Conservation (phyloP, 768 basidiomycete genomes). For the Tulasnella sp. region DNA sequence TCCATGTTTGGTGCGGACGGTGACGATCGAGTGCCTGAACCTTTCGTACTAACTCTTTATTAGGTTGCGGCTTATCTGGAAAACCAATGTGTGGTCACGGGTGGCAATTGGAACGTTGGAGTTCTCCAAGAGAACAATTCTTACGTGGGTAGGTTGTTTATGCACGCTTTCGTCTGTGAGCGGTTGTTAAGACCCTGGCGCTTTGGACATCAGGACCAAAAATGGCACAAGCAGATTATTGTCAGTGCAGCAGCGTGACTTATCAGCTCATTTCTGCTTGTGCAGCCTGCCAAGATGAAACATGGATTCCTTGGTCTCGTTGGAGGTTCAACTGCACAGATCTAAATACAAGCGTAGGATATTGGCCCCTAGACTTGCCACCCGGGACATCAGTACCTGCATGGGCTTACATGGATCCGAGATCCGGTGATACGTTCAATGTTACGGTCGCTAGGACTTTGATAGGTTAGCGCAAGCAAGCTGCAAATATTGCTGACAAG, state of each 20-base stretch:
- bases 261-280: constrained; percentile 48
- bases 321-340: constrained; percentile 24
- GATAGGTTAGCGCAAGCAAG: background rate
- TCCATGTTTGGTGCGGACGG: constrained; percentile 1
- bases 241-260: constrained; percentile 19
- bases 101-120: background rate
- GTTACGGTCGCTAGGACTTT: background rate
- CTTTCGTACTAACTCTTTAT: background rate
- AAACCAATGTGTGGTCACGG: background rate
- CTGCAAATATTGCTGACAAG: background rate
- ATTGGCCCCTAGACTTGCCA: constrained; percentile 40
- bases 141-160: background rate
- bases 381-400: constrained; percentile 38
- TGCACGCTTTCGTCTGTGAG: background rate
- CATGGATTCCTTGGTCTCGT: constrained; percentile 22
- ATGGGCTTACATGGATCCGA: constrained; percentile 50
- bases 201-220: background rate
- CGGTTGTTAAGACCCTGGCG: background rate
- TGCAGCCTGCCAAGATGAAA: constrained; percentile 40
- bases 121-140: background rate
- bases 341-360: constrained; percentile 19
- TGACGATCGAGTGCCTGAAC: background rate
- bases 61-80: constrained; percentile 8
- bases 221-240: constrained; percentile 44
- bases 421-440: constrained; percentile 13